Percentiles rank a stretch among this genome's conserved stretches.
Conservation (phyloP, 2,329 filamentous ascomycete species). For the Botrytis sinoallii region DNA sequence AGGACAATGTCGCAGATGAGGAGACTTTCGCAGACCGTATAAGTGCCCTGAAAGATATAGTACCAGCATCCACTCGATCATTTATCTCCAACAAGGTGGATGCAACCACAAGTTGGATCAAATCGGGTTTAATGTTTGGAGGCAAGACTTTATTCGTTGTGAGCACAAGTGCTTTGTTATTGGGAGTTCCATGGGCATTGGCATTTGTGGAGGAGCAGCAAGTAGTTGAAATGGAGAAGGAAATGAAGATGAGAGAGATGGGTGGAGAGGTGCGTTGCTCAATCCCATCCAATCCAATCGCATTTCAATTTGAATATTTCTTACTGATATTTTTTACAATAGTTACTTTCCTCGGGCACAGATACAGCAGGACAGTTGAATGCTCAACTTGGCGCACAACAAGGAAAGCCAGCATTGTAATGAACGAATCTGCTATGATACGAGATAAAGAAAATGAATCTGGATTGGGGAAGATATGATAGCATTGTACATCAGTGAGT, state of each 20-base stretch:
- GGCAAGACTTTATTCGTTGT: constrained; percentile 90
- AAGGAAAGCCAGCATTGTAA: constrained; percentile 37
- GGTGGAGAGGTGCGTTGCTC: constrained; percentile 65
- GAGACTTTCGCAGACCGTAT: constrained; percentile 65
- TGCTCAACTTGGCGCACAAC: constrained; percentile 32
- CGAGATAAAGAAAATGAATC: constrained; percentile 19
- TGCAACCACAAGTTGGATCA: constrained; percentile 55
- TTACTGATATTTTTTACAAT: constrained; percentile 21
- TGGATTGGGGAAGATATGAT: constrained; percentile 22
- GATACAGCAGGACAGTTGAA: constrained; percentile 29
- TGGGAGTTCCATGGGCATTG: constrained; percentile 90
- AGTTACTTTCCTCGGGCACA: constrained; percentile 32
- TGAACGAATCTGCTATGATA: constrained; percentile 20
- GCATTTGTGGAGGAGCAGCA: constrained; percentile 96
- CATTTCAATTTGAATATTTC: not conserved
- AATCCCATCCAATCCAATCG: not conserved
- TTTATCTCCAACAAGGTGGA: constrained; percentile 61
- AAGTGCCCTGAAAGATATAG: constrained; percentile 70
- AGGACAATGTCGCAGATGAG: constrained; percentile 58
- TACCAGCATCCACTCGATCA: constrained; percentile 69
- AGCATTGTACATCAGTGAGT: constrained; percentile 33
- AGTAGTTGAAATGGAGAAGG: constrained; percentile 94
- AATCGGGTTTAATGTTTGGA: constrained; percentile 63
- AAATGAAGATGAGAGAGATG: constrained; percentile 92
- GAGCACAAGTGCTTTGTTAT: constrained; percentile 80